phyloP scores from a whole-genome alignment of 331 rosid genomes.

The Pyracantha coccinea region DNA sequence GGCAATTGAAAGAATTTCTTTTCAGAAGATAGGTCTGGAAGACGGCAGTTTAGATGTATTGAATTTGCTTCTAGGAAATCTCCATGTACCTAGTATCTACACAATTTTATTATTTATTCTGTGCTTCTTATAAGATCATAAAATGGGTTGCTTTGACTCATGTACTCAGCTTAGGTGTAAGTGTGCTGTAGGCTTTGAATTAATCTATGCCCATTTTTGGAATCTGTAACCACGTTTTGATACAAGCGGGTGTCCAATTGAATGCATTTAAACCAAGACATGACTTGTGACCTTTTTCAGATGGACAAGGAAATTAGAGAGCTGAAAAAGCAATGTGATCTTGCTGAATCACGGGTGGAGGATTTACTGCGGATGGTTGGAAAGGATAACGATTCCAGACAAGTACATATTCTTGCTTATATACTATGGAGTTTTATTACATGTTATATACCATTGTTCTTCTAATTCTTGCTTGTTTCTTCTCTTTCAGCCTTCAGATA shows the following conservation, averaged over 20 bases:
- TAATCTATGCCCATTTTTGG: background rate
- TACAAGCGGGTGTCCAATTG: background rate
- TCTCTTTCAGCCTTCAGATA: constrained; percentile 27
- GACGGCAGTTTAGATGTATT: background rate
- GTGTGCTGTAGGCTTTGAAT: background rate
- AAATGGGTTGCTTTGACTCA: background rate
- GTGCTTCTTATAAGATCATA: background rate
- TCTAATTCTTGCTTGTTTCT: constrained; percentile 4
- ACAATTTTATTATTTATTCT: background rate
- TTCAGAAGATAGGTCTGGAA: background rate
- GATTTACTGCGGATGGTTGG: constrained; percentile 68
- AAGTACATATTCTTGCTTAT: constrained; percentile 35
- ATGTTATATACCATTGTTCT: background rate
- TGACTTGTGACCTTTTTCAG: constrained; percentile 34
- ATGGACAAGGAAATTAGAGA: constrained; percentile 85
- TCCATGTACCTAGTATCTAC: background rate
- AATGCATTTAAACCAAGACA: constrained; percentile 4
- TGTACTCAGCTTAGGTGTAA: background rate
- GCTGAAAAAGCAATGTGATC: constrained; percentile 81
- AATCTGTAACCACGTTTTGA: background rate
- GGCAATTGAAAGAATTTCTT: background rate
- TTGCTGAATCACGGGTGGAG: constrained; percentile 85
- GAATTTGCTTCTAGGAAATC: background rate
- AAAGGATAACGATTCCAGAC: constrained; percentile 50
- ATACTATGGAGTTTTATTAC: constrained; percentile 8